phyloP scores from a whole-genome alignment of 176 grass and related monocot genomes.

The Alloteropsis semialata region DNA sequence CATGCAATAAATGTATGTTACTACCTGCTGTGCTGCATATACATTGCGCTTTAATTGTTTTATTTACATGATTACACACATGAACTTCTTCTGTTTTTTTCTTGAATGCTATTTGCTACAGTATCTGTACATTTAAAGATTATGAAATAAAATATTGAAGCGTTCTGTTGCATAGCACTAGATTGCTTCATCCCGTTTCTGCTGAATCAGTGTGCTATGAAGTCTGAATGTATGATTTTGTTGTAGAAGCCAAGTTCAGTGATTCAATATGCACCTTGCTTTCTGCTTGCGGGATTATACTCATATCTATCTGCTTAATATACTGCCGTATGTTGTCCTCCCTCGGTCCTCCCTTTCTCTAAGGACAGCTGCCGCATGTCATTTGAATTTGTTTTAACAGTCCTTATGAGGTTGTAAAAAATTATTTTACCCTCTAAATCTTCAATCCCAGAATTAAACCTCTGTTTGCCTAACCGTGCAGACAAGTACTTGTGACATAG shows the following conservation, averaged over 20 bases:
- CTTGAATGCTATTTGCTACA: neutral
- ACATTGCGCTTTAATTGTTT: neutral
- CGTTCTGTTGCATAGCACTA: neutral
- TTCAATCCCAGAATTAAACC: neutral
- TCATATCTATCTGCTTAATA: neutral
- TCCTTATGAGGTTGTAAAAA: conserved; percentile 14
- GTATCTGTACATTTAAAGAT: neutral
- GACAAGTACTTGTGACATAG: conserved; percentile 17
- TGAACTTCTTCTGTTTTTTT: neutral
- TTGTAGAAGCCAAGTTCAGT: neutral
- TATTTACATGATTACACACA: neutral
- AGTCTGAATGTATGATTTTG: neutral
- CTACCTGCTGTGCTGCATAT: conserved; percentile 25
- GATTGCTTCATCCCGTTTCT: neutral
- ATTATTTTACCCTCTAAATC: neutral
- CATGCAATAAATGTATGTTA: conserved; percentile 87
- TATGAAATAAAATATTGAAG: neutral
- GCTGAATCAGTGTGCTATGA: conserved; percentile 3
- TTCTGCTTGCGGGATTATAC: neutral
- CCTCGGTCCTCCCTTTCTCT: neutral
- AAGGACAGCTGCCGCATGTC: neutral
- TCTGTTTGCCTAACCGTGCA: conserved; percentile 4
- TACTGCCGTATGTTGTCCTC: neutral
- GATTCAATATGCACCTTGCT: neutral
- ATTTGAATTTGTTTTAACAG: neutral